Evolutionary conservation across 495 filamentous ascomycete species (phyloP).

Genomic region (Penicillium lividum): DNA sequence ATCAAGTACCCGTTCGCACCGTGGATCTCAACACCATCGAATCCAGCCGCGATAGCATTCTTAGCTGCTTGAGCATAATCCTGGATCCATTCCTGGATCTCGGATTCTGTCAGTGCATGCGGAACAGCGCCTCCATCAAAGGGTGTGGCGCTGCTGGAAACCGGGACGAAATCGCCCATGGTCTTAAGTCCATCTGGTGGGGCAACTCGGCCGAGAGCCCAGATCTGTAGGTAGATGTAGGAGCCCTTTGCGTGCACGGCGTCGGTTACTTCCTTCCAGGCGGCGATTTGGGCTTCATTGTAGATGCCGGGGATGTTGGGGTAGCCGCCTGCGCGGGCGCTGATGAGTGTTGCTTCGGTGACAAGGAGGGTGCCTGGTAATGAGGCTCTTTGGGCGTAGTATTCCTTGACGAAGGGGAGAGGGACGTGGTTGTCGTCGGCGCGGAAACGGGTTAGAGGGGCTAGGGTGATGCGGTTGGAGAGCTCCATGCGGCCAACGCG

Average conservation of each 20-base stretch:
- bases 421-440: slow-evolving; percentile 45
- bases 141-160: slow-evolving; percentile 51
- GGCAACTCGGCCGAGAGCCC: slow-evolving; percentile 64
- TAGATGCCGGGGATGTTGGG: slow-evolving; percentile 65
- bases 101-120: slow-evolving; percentile 50
- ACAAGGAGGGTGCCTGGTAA: slow-evolving; percentile 50
- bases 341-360: slow-evolving; percentile 66
- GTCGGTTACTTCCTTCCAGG: slow-evolving; percentile 63
- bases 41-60: slow-evolving; percentile 67
- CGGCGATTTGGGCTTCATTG: slow-evolving; percentile 57
- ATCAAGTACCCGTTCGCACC: slow-evolving; percentile 74
- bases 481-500: slow-evolving; percentile 46
- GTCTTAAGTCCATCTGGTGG: slow-evolving; percentile 31
- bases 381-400: slow-evolving; percentile 54
- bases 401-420: slow-evolving; percentile 42
- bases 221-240: slow-evolving; percentile 68
- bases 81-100: slow-evolving; percentile 57
- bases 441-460: slow-evolving; percentile 53
- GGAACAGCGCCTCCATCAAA: slow-evolving; percentile 43
- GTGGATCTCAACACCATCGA: slow-evolving; percentile 78
- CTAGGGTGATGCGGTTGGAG: slow-evolving; percentile 50
- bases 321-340: slow-evolving; percentile 52
- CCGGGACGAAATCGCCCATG: slow-evolving; percentile 40
- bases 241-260: slow-evolving; percentile 65
- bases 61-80: slow-evolving; percentile 62